These are phyloP conservation scores for Flammula alnicola DNA, from an alignment of 1,284 basidiomycete genomes.

Conservation along the genomic window DNA sequence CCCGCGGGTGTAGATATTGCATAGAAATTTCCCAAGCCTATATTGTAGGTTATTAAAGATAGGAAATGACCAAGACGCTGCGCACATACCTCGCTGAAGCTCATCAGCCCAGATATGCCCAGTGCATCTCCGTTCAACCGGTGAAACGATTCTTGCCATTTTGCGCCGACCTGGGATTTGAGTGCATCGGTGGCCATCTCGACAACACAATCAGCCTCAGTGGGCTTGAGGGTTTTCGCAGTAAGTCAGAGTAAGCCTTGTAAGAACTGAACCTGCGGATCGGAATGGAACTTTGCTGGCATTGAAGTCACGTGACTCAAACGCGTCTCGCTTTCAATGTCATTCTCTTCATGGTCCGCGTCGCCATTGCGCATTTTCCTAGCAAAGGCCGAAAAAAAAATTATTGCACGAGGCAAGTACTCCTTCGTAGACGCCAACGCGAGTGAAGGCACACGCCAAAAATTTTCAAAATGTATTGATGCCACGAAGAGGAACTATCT, in stretches of 20 bases:
- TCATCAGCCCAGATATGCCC: constrained; percentile 68
- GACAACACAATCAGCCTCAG: too few relatives aligned
- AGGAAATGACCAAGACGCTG: not conserved
- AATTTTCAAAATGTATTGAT: too few relatives aligned
- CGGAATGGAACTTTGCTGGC: too few relatives aligned
- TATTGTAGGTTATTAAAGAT: constrained; percentile 6
- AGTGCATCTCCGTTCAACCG: constrained; percentile 65
- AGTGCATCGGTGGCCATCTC: constrained; percentile 60
- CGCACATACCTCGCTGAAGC: constrained; percentile 59
- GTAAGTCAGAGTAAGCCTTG: not conserved
- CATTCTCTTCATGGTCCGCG: too few relatives aligned
- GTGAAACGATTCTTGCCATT: constrained; percentile 73
- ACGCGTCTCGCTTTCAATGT: not conserved
- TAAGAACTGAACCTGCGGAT: not conserved
- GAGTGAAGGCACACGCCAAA: too few relatives aligned
- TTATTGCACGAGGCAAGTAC: too few relatives aligned
- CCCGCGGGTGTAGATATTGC: constrained; percentile 59
- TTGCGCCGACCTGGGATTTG: constrained; percentile 63
- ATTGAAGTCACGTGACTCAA: not conserved
- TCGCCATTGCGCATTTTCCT: too few relatives aligned
- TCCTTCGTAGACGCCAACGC: too few relatives aligned
- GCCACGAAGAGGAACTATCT: too few relatives aligned
- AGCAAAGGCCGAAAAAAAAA: too few relatives aligned
- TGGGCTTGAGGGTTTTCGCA: not conserved
- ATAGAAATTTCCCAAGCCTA: constrained; percentile 70